Conservation (phyloP, 2,329 filamentous ascomycete species). For the Penicillium sp. region DNA sequence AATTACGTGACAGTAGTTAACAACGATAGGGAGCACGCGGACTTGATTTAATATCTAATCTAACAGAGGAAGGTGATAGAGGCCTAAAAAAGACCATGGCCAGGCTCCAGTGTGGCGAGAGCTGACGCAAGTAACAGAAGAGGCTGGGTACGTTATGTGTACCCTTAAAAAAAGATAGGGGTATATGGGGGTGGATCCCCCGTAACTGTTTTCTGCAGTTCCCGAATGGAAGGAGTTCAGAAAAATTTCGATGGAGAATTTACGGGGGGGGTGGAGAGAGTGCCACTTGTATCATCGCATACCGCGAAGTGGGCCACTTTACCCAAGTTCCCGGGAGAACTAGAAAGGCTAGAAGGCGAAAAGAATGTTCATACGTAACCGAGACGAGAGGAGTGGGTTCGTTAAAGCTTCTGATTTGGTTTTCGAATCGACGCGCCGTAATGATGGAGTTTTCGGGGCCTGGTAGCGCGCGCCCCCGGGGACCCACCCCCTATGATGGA, state of each 20-base stretch:
- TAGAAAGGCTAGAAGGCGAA: constrained; percentile 25
- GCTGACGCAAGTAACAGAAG: neutral
- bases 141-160: neutral
- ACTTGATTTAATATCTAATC: neutral
- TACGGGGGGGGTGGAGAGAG: neutral
- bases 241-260: constrained; percentile 6
- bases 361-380: constrained; percentile 30
- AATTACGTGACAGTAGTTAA: neutral
- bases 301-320: neutral
- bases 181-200: constrained; percentile 22
- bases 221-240: constrained; percentile 9
- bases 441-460: constrained; percentile 6
- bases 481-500: constrained; percentile 28
- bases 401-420: constrained; percentile 12
- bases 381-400: constrained; percentile 17
- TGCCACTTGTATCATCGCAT: constrained; percentile 1
- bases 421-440: constrained; percentile 5
- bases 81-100: neutral
- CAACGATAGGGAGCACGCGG: neutral
- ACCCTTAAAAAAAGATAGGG: neutral
- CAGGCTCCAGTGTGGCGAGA: constrained; percentile 1
- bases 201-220: constrained; percentile 13
- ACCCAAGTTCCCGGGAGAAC: constrained; percentile 17
- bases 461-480: constrained; percentile 8
- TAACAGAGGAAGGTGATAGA: neutral